Evolutionary conservation across 331 rosid genomes (phyloP).

Genomic region (Quercus tomentella): DNA sequence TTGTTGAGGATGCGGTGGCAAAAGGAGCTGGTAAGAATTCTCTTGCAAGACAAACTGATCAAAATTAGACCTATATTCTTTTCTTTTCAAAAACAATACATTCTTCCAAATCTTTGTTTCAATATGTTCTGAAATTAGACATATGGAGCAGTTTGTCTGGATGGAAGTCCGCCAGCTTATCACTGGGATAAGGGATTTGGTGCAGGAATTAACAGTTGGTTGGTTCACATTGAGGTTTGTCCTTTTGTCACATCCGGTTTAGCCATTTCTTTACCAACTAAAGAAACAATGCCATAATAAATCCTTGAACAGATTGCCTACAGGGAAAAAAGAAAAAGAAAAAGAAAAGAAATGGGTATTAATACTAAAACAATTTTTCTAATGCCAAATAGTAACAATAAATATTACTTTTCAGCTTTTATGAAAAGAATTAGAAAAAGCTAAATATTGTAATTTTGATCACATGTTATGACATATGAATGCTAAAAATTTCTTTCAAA

Average conservation of each 20-base stretch:
- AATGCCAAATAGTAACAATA: neutral
- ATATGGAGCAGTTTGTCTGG: constrained; percentile 77
- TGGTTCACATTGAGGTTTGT: constrained; percentile 80
- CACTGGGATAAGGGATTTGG: constrained; percentile 74
- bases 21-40: constrained; percentile 85
- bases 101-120: neutral
- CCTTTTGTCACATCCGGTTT: constrained; percentile 18
- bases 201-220: constrained; percentile 76
- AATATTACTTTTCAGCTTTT: neutral
- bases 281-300: neutral
- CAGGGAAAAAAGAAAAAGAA: neutral
- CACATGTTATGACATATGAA: neutral
- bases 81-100: neutral
- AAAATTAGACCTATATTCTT: neutral
- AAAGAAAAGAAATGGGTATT: neutral
- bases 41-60: neutral
- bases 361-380: neutral
- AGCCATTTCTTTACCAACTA: constrained; percentile 2
- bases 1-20: constrained; percentile 49
- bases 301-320: neutral
- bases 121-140: constrained; percentile 2
- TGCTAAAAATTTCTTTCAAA: neutral
- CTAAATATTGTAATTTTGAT: neutral
- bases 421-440: neutral
- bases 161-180: constrained; percentile 95